Evolutionary conservation across 371 early-diverging fungal genomes (phyloP), one percentile per base, ranked within the genome.

Genomic region (Circinella umbellata): DNA sequence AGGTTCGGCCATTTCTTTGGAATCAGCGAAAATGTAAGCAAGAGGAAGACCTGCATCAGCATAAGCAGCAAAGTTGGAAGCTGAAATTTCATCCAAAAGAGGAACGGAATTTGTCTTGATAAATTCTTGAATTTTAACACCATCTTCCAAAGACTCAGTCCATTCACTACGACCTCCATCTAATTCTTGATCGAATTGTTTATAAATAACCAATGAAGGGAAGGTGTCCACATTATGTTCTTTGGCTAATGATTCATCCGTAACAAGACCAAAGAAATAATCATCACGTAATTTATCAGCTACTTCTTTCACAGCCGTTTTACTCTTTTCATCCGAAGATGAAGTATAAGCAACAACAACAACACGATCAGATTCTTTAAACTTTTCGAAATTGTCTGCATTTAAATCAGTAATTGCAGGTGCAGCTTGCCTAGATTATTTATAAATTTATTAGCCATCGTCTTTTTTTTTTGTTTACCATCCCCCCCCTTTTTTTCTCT

Each of bases 71-170:
- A 94, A 98, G 90, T 94, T 98, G 70, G 92, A 87, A 46, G 91
- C 94, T 69, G 91, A 90, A 66, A 98, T 89, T 69, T 97, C 96
- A 71, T 91, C 97, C 86, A 98, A 86, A 49, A 93, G 78, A 47
- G 98, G 97, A 38, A 95, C 81, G 42, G 96, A 86, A 85, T 89
- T 86, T 68, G 83, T 67, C 83, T 88, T 87, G 77, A 97, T 76
- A 75, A 94, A 97, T 39, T 75, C 70, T 53, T 79, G 72, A 63
- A 95, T 70, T 10, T 90, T 89, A 5, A 90, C 90, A 8, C 77
- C 83, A 37, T 76, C 75, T 14, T 69, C 39, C 68, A 91, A 80
- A 48, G 76, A 81, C 11, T 84, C 93, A 18, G 77, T 77, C 71
- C 84, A 88, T 5, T 88, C 82, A 74, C 83, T 85, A 77, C 90